Evolutionary conservation across 2,329 filamentous ascomycete genomes (phyloP), one percentile per base, ranked within the genome.

Genomic region (Diaporthe aspalathi): DNA sequence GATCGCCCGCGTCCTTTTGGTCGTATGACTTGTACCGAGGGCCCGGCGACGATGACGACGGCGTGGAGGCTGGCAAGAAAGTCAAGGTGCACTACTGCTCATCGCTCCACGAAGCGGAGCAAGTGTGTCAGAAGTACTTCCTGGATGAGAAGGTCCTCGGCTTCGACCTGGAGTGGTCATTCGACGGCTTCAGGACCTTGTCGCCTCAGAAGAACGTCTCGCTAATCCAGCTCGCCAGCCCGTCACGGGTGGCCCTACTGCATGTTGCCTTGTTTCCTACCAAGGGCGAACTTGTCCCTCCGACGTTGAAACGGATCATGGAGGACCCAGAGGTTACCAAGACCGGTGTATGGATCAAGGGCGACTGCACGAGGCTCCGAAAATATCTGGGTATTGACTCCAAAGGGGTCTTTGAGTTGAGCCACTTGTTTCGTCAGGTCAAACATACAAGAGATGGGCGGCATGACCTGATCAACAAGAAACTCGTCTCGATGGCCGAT

Each of bases 91-190:
- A 95, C 78, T 97, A 97, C 80, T 97, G 94, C 83, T 90, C 84
- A 62, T 92, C 85, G 70, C 87, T 86, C 54, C 83, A 89, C 45
- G 89, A 88, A 3, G 92, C 92, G 22, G 94, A 98, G 79, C 81
- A 84, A 7, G 87, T 93, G 9, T 85, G 89, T 71, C 83, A 88
- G 70, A 83, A 88, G 70, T 86, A 92, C 70, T 97, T 98, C 75
- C 78, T 90, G 49, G 75, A 87, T 32, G 90, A 96, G 76, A 84
- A 89, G 49, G 81, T 97, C 2, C 79, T 98, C n/a, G 95, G 95
- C 0, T 94, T 98, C 73, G 95, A 98, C 77, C 86, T 98, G 73
- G 95, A 98, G 82, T 98, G 95, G 95, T 86, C 89, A 67, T 74
- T 84, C 1, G 83, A 87, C 7, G 85, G 89, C 0, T 82, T 78